Base-by-base conservation (phyloP, 1,139 yeast species). In the Williopsis jadinii region DNA sequence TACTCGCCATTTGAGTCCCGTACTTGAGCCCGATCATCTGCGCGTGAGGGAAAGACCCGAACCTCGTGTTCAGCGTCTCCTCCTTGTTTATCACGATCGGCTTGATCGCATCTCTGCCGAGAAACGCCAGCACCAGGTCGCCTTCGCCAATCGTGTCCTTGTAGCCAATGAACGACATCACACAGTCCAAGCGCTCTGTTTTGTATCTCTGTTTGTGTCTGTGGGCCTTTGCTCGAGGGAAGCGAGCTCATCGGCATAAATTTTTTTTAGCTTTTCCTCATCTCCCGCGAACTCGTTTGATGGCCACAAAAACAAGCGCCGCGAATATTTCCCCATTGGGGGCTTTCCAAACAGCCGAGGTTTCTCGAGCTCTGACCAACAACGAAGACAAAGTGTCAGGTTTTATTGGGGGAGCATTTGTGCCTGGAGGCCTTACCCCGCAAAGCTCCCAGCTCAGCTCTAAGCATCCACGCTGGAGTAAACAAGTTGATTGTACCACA, bases 1-100 rank as follows among this genome's bases (percentile, higher is more conserved):
- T 70, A 29, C 95, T 82, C 5, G 88, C 75, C 61, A 92, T 77
- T 60, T 94, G 99, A 1, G 87, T 73, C 2, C 99, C 99, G 61
- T 75, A 92, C 49, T 69, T 73, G 59, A 74, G 66, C 2, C 96
- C 96, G 43, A 94, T 77, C 85, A 94, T 88, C 34, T 74, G 67
- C 40, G 74, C 73, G 57, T 92, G 97, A 19, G 81, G 84, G 59
- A 86, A 94, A 28, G 82, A 73, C 9, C 99, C 99, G 61, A 81
- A 94, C 49, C 96, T 68, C 9, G 97, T 88, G 60, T 87, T 85
- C 50, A 92, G 67, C 15, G 63, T 64, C 41, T 74, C 81, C 8
- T 82, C 87, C 33, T 63, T 59, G 35, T 71, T 71, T 27, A 88
- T 76, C 3, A 67, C 69, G 34, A 90, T 64, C 0, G 97, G 95